Conservation (phyloP, 2,329 filamentous ascomycete species). For the Exophiala oligosperma region DNA sequence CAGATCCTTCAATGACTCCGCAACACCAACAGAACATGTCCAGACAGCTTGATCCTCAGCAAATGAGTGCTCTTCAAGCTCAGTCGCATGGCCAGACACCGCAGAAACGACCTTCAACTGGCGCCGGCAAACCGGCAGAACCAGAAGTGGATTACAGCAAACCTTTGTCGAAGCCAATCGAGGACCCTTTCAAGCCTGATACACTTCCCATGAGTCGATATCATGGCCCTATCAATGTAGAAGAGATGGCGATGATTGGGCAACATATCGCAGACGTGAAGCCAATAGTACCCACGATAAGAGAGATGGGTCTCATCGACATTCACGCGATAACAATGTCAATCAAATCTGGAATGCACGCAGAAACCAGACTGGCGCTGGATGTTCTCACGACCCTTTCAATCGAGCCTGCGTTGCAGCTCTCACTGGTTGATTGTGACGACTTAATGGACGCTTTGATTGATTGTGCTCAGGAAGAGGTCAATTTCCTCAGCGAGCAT, state of each 20-base stretch:
- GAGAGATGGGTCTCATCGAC: constrained; percentile 84
- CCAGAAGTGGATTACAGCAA: constrained; percentile 36
- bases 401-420: constrained; percentile 60
- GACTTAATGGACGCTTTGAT: constrained; percentile 85
- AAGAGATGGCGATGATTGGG: constrained; percentile 64
- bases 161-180: constrained; percentile 40
- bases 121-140: constrained; percentile 33
- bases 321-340: constrained; percentile 86
- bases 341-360: constrained; percentile 83
- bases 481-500: constrained; percentile 80
- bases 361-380: constrained; percentile 84
- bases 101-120: constrained; percentile 26
- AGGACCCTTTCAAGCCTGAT: constrained; percentile 49
- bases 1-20: constrained; percentile 35
- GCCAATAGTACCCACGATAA: constrained; percentile 71
- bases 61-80: constrained; percentile 26
- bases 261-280: constrained; percentile 66
- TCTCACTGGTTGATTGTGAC: constrained; percentile 74
- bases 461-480: constrained; percentile 87
- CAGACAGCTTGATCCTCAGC: constrained; percentile 30
- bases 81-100: constrained; percentile 22
- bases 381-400: constrained; percentile 78
- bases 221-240: constrained; percentile 72
- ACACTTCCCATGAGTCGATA: constrained; percentile 50
- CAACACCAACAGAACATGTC: constrained; percentile 33